Percentiles rank a stretch among this genome's conserved stretches.
These are phyloP conservation scores for Candida cerambycidarum DNA, from an alignment of 805 yeast genomes.

Conservation along the genomic window DNA sequence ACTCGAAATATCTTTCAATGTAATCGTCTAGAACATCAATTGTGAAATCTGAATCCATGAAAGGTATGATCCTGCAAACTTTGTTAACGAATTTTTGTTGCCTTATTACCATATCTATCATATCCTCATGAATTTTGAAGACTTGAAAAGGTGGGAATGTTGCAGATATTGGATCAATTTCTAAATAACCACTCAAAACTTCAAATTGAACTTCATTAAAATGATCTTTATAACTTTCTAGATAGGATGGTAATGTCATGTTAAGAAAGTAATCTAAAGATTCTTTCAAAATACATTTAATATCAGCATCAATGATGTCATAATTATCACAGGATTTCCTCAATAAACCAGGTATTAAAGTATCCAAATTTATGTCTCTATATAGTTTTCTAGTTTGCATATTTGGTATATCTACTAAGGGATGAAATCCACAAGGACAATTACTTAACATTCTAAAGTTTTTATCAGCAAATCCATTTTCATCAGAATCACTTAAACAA, in stretches of 20 bases:
- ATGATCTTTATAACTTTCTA: conserved; percentile 9
- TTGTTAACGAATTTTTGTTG: not conserved
- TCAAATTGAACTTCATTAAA: not conserved
- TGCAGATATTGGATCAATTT: not conserved
- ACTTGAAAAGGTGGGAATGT: not conserved
- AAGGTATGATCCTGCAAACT: not conserved
- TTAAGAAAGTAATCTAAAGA: not conserved
- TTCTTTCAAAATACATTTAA: not conserved
- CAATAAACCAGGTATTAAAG: not conserved
- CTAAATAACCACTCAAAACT: not conserved
- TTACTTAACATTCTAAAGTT: conserved; percentile 4
- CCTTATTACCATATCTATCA: not conserved
- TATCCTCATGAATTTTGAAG: conserved; percentile 29
- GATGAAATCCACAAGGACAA: not conserved
- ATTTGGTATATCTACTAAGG: conserved; percentile 18
- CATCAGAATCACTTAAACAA: not conserved
- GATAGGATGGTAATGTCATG: conserved; percentile 4
- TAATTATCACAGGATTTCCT: not conserved
- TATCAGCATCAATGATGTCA: not conserved
- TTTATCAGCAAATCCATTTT: conserved; percentile 13
- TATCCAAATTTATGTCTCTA: not conserved
- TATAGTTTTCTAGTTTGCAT: conserved; percentile 18
- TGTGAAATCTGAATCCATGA: no score
- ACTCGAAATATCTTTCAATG: no score
- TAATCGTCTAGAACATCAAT: no score